These are phyloP conservation scores for Penicillium sp. DNA, from an alignment of 2,329 filamentous ascomycete species.

Conservation along the genomic window DNA sequence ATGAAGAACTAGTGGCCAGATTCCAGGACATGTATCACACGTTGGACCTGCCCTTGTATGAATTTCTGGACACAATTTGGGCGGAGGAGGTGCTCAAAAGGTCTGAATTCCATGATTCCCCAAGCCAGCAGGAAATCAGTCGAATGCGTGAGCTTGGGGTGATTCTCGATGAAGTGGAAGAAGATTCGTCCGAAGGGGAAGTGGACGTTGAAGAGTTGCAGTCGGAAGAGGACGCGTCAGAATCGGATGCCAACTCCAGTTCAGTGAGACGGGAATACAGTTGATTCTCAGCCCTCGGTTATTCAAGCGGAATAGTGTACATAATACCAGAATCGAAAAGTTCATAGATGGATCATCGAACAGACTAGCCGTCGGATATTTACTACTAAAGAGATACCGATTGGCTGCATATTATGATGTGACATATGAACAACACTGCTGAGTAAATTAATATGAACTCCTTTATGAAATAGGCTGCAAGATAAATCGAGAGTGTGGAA, in stretches of 20 bases:
- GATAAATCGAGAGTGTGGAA: neutral
- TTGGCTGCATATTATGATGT: neutral
- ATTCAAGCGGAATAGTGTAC: neutral
- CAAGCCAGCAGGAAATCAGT: neutral
- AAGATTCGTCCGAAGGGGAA: neutral
- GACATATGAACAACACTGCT: neutral
- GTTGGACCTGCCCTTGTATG: neutral
- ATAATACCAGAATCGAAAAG: neutral
- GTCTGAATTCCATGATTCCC: neutral
- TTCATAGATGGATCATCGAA: neutral
- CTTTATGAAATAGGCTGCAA: neutral
- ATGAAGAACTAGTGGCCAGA: neutral
- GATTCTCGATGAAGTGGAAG: neutral
- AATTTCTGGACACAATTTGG: neutral
- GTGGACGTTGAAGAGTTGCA: neutral
- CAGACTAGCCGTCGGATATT: neutral
- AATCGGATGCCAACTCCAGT: neutral
- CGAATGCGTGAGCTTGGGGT: neutral
- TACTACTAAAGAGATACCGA: neutral
- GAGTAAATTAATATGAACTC: neutral
- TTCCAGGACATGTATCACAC: neutral
- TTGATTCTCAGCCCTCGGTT: neutral
- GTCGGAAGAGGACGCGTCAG: neutral
- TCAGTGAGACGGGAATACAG: neutral
- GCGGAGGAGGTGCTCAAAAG: neutral